phyloP scores from a whole-genome alignment of 1,139 yeast species.

The Debaryomyces udenii region DNA sequence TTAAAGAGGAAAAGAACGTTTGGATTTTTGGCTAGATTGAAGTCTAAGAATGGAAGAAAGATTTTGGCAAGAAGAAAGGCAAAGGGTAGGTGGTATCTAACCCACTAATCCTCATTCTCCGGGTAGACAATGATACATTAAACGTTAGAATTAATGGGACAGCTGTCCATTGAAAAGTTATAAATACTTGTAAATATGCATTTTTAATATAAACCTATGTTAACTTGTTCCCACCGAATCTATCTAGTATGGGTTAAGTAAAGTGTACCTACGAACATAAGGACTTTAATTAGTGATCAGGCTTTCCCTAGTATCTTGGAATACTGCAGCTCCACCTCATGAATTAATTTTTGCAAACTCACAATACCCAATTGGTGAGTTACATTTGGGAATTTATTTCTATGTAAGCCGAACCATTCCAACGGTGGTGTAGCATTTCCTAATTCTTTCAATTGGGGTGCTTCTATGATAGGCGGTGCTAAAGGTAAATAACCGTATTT shows the following conservation, averaged over 20 bases:
- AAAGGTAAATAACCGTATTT: conserved; percentile 66
- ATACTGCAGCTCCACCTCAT: conserved; percentile 58
- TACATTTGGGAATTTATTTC: conserved; percentile 80
- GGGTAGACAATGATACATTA: too few species aligned
- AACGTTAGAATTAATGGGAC: too few species aligned
- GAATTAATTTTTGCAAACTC: conserved; percentile 71
- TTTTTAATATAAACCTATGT: conserved; percentile 4
- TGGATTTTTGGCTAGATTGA: conserved; percentile 89
- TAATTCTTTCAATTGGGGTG: conserved; percentile 85
- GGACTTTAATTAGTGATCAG: conserved; percentile 15
- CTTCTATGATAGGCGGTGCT: conserved; percentile 78
- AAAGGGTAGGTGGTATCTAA: conserved; percentile 92
- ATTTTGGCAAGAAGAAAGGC: conserved; percentile 76
- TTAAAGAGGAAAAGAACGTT: conserved; percentile 85
- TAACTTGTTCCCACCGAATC: not conserved
- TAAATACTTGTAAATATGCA: conserved; percentile 9
- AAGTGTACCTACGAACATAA: too few species aligned
- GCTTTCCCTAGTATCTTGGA: conserved; percentile 50
- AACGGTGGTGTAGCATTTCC: conserved; percentile 98
- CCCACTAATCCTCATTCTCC: conserved; percentile 57
- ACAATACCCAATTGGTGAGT: conserved; percentile 82
- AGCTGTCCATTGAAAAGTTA: too few species aligned
- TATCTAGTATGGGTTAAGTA: too few species aligned
- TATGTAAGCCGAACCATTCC: conserved; percentile 95
- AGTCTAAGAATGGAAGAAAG: conserved; percentile 77